A percentile compares a stretch with the other conserved stretches of the same genome.
These are phyloP conservation scores for Scedosporium aurantiacum DNA, from an alignment of 2,329 filamentous ascomycete species.

Conservation along the genomic window DNA sequence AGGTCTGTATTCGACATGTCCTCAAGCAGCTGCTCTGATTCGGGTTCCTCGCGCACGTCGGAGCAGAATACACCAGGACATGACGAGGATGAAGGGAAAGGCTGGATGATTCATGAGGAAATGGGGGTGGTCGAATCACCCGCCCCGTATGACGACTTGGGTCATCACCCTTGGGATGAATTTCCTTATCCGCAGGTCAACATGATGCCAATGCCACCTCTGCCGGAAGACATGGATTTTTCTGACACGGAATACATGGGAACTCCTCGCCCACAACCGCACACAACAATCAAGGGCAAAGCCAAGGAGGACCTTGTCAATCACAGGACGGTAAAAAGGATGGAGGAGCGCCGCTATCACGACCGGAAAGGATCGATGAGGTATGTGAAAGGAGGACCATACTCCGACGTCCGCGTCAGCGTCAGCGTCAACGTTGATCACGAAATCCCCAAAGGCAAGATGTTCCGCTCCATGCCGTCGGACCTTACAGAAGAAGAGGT, in stretches of 20 bases:
- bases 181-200: constrained; percentile 1
- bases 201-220: constrained; percentile 12
- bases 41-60: neutral
- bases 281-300: constrained; percentile 12
- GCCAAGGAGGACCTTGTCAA: constrained; percentile 20
- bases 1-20: neutral
- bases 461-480: neutral
- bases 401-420: constrained; percentile 29
- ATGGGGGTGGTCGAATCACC: neutral
- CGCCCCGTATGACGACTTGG: neutral
- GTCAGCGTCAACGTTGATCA: constrained; percentile 29
- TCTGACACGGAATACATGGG: constrained; percentile 11
- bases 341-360: constrained; percentile 27
- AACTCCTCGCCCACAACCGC: constrained; percentile 13
- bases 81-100: neutral
- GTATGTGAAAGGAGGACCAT: constrained; percentile 18
- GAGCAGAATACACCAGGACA: neutral
- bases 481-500: neutral
- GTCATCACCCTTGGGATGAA: neutral
- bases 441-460: neutral
- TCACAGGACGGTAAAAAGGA: constrained; percentile 30
- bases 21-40: constrained; percentile 3
- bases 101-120: neutral
- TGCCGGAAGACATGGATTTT: constrained; percentile 31
- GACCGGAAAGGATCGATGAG: constrained; percentile 35